These are phyloP conservation scores for Fraxinus angustifolia DNA, from an alignment of 305 asterid species.

Conservation along the genomic window DNA sequence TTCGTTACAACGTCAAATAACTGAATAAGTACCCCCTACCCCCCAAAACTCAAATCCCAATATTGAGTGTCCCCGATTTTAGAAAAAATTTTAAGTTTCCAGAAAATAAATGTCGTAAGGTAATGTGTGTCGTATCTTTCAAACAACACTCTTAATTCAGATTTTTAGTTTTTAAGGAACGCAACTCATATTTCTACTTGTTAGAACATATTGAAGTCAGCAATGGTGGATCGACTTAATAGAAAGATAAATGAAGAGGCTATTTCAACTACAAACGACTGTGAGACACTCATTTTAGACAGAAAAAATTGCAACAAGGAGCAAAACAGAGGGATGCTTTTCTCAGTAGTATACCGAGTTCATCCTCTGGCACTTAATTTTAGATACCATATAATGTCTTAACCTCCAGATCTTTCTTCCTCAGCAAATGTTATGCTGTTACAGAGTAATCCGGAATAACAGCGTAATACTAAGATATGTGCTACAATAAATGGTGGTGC, in stretches of 20 bases:
- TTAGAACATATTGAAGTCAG: not conserved
- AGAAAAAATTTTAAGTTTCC: not conserved
- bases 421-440: not conserved
- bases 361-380: not conserved
- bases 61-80: not conserved
- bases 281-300: not conserved
- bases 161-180: not conserved
- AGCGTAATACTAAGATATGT: not conserved
- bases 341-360: not conserved
- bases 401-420: not conserved
- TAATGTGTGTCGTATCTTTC: not conserved
- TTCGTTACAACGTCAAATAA: not conserved
- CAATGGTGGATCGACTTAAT: not conserved
- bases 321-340: not conserved
- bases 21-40: not conserved
- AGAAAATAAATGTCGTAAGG: not conserved
- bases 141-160: not conserved
- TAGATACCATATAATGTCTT: not conserved
- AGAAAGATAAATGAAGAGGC: not conserved
- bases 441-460: not conserved
- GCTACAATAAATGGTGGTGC: slow-evolving; percentile 1
- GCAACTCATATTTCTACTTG: not conserved
- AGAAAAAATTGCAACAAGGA: not conserved
- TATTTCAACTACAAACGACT: not conserved
- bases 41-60: not conserved